Conservation (phyloP, 495 filamentous ascomycete species). For the Niebla homalea region DNA sequence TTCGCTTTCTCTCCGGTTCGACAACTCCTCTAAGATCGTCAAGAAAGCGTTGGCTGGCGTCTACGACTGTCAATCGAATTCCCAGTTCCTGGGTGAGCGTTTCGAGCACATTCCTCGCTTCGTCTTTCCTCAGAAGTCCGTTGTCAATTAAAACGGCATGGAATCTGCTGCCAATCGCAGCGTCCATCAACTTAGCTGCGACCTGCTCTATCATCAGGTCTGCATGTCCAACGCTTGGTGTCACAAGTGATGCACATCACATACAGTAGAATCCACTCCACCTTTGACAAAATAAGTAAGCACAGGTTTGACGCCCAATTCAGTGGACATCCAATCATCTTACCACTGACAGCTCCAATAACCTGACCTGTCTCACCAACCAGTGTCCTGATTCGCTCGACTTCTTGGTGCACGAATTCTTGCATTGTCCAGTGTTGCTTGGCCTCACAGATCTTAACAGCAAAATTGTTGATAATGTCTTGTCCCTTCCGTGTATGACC, state of each 20-base stretch:
- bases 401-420: constrained; percentile 65
- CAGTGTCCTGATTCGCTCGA: constrained; percentile 56
- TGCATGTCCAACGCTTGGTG: background rate
- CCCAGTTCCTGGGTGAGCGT: constrained; percentile 63
- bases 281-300: background rate
- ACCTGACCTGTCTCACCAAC: constrained; percentile 75
- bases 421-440: constrained; percentile 70
- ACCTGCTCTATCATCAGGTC: constrained; percentile 17
- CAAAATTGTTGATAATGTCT: constrained; percentile 63
- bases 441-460: constrained; percentile 63
- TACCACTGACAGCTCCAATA: constrained; percentile 68
- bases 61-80: constrained; percentile 81
- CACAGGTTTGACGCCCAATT: background rate
- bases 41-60: constrained; percentile 66
- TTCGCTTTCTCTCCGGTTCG: constrained; percentile 86
- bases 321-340: background rate
- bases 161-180: constrained; percentile 71
- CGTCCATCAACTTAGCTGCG: constrained; percentile 71
- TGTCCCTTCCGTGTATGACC: constrained; percentile 47
- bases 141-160: constrained; percentile 83
- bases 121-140: constrained; percentile 75
- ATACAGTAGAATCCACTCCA: constrained; percentile 79
- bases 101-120: constrained; percentile 66
- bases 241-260: background rate
- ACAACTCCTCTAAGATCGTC: constrained; percentile 55